These are phyloP conservation scores for Flaveria linearis DNA, from an alignment of 129 eudicot species.

Conservation along the genomic window DNA sequence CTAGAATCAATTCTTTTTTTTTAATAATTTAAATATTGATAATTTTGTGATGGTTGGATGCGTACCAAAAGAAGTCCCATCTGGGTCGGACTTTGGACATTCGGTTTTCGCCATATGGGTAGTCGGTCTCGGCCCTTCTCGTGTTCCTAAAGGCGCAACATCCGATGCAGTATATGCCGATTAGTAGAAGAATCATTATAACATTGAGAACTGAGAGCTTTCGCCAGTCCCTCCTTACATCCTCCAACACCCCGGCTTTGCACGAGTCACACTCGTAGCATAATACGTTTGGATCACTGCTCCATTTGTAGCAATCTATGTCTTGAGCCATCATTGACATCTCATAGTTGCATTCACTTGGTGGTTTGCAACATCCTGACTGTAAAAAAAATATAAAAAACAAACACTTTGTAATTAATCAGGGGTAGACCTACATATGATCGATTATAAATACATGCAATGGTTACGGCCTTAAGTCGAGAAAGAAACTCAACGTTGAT, in stretches of 20 bases:
- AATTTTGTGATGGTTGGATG: conserved; percentile 7
- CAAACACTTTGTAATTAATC: background rate
- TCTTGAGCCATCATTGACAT: conserved; percentile 50
- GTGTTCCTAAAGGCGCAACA: conserved; percentile 82
- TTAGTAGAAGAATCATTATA: conserved; percentile 52
- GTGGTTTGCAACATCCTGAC: conserved; percentile 98
- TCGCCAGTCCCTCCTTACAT: conserved; percentile 61
- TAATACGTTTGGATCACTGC: conserved; percentile 51
- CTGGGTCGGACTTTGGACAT: conserved; percentile 88
- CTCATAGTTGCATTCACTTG: conserved; percentile 68
- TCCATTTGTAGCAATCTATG: conserved; percentile 77
- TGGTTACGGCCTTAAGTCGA: background rate
- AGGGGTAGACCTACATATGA: background rate
- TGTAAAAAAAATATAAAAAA: conserved; percentile 27
- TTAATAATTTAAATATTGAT: background rate
- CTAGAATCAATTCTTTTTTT: background rate
- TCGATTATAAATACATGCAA: background rate
- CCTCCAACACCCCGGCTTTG: conserved; percentile 84
- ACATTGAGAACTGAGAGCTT: conserved; percentile 68
- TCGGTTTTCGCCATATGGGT: conserved; percentile 70
- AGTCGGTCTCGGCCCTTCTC: conserved; percentile 55
- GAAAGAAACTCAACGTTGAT: background rate
- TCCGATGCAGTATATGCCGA: conserved; percentile 72
- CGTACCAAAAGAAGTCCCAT: conserved; percentile 86
- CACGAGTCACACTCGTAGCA: conserved; percentile 93